Evolutionary conservation across 257 asterid genomes (phyloP), one percentile per base, ranked within the genome.

Genomic region (Primulina eburnea): DNA sequence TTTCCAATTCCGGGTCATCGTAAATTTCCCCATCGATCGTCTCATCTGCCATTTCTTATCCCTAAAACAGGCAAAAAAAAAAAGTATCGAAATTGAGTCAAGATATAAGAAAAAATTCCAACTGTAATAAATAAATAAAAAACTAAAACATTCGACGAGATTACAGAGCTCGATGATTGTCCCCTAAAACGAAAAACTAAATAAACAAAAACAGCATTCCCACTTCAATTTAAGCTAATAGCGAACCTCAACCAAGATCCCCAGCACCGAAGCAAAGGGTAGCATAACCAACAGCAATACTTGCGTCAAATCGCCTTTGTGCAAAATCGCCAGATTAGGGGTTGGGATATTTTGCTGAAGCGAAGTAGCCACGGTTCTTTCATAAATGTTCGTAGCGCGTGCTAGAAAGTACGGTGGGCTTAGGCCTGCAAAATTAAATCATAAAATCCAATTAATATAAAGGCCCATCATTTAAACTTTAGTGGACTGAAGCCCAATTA

Each of bases 11-110:
- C 72, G 70, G 82, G 70, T 75, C 87, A 64, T 77, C 90, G 43
- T 76, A 71, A 69, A 76, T 62, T 52, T 85, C 89, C 29, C 90
- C 89, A 69, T 83, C 73, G 58, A 63, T 70, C 14, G 79, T 34
- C 66, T 82, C 86, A 47, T 87, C 96, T 35, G 88, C 95, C 92
- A 90, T 86, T 53, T 53, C 7, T 14, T 58, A 70, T 68, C 80
- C 83, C 78, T 68, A 8, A 59, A 47, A 62, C 53, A 33, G 7
- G 17, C 34, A 60, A 40, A 53, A 33, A 11, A 38, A 38, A 47
- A 12, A 47, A 24, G 1, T 3, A 47, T 43, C 53, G 0, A 50
- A 50, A 50, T 50, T 50, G 57, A 50, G 57, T 5, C 57, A 3
- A 50, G 0, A 50, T 4, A 50, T 1, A 5, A 50, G 57, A 43